Base-by-base conservation (phyloP, 805 yeast genomes). In the Candida krabiensis region DNA sequence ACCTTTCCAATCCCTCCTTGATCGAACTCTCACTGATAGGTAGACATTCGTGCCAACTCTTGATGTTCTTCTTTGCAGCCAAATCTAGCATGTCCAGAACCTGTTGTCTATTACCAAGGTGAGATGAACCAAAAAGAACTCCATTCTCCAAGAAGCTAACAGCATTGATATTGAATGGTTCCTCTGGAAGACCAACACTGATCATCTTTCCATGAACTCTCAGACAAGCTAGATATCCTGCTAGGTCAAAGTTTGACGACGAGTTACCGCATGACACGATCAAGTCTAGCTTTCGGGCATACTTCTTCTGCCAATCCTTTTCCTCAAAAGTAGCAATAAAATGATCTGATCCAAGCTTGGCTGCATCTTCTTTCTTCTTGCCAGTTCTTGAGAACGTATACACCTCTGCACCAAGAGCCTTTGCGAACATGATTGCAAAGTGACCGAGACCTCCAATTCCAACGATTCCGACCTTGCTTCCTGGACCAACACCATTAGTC, bases 391-490 rank as follows among this genome's bases (percentile, higher is more conserved):
- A 74, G 47, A 80, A 62, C n/a, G 79, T 78, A 37, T 66, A 66
- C 15, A 78, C 83, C 41, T 77, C 80, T 18, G 83, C 80, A 22
- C 85, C 86, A 48, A 80, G 54, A 4, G 84, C 84, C 44, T 66
- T 66, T 29, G 85, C 80, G 46, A 75, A 75, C 56, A 71, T 69
- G 38, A 80, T 58, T n/a, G 73, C 81, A 68, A 78, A 68, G 64
- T 78, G 82, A 33, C 86, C 86, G 40, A 80, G 69, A 23, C 86
- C 86, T 35, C 86, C 86, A 41, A 80, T 69, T 38, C 85, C 86
- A 40, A 75, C 70, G 40, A 80, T 61, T 29, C 82, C 86, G 35
- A 80, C 82, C 30, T 64, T 70, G 31, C 67, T 66, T 26, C 50
- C 50, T n/a, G 35, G 33, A 11, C 21, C 28, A 28, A 45, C 53